Percentiles rank a stretch among this genome's conserved stretches.
phyloP scores from a whole-genome alignment of 768 basidiomycete genomes.

The Auriscalpium microsporum region DNA sequence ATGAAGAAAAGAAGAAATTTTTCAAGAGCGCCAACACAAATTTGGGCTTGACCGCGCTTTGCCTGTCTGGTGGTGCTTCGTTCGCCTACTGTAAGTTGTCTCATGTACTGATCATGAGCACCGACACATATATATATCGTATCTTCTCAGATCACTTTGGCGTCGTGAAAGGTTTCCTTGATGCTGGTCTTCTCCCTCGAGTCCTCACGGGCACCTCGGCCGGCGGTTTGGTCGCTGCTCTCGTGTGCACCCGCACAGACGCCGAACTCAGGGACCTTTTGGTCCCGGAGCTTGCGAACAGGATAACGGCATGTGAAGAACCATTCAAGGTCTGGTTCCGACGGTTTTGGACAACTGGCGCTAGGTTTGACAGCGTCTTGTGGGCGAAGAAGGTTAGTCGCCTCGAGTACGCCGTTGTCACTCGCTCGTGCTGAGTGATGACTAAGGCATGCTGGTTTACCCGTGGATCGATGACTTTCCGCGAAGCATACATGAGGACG shows the following conservation, averaged over 20 bases:
- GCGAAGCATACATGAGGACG: slow-evolving; percentile 87
- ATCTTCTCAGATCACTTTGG: slow-evolving; percentile 67
- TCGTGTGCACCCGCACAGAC: slow-evolving; percentile 83
- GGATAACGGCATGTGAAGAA: slow-evolving; percentile 78
- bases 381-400: slow-evolving; percentile 82
- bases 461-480: slow-evolving; percentile 88
- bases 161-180: slow-evolving; percentile 86
- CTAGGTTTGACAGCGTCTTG: slow-evolving; percentile 82
- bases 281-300: slow-evolving; percentile 76
- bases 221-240: slow-evolving; percentile 68
- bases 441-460: slow-evolving; percentile 80
- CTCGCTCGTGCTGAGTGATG: not conserved
- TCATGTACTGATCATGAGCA: not conserved
- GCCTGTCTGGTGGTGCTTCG: slow-evolving; percentile 91
- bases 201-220: slow-evolving; percentile 95
- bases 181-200: slow-evolving; percentile 76
- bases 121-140: not conserved
- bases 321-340: slow-evolving; percentile 58
- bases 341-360: slow-evolving; percentile 79
- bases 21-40: slow-evolving; percentile 87
- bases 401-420: not conserved
- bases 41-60: slow-evolving; percentile 84
- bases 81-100: slow-evolving; percentile 84
- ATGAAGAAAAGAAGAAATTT: slow-evolving; percentile 87
- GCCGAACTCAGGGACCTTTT: slow-evolving; percentile 74